Evolutionary conservation across 192 early-diverging fungal genomes (phyloP), one percentile per base, ranked within the genome.

Genomic region (Phycomyces nitens): DNA sequence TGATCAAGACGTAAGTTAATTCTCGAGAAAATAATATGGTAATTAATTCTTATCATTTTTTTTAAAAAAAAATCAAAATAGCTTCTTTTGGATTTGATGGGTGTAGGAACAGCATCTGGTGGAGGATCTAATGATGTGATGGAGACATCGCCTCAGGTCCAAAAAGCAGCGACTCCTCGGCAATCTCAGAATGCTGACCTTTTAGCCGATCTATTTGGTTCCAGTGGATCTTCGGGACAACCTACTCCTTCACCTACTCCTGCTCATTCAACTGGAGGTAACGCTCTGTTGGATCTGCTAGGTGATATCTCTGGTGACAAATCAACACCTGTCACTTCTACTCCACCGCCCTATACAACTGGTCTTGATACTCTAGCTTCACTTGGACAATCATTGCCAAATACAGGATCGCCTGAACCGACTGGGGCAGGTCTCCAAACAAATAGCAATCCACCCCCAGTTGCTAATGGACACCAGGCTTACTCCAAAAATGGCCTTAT

Each of bases 401-500:
- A 5, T 16, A 21, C 38, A 12, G 16, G 5, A 64, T 23, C 55
- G 23, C 18, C 44, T 47, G 15, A n/a, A 11, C 12, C 12, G 44
- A n/a, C 4, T 18, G 44, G 44, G 15, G 12, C 44, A n/a, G 44
- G 44, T 11, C 44, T 47, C 44, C 44, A 47, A 18, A 11, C 44
- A 47, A 68, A 62, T 56, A 60, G 34, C 20, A 63, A 63, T 23
- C 11, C 58, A 11, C 0, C 65, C 18, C 9, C 57, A 0, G 6
- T 53, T 15, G 1, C 59, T 18, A 14, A 29, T 23, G 60, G 68
- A 22, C 61, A 86, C 64, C 78, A 83, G 16, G 86, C 86, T 1
- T 97, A 95, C 72, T 80, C 82, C 53, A 86, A 90, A 69, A 81
- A 94, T 67, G 92, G 93, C 0, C 68, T 98, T 34, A 69, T 69